phyloP scores from a whole-genome alignment of 2,329 filamentous ascomycete genomes.

The Cytospora chrysosperma region DNA sequence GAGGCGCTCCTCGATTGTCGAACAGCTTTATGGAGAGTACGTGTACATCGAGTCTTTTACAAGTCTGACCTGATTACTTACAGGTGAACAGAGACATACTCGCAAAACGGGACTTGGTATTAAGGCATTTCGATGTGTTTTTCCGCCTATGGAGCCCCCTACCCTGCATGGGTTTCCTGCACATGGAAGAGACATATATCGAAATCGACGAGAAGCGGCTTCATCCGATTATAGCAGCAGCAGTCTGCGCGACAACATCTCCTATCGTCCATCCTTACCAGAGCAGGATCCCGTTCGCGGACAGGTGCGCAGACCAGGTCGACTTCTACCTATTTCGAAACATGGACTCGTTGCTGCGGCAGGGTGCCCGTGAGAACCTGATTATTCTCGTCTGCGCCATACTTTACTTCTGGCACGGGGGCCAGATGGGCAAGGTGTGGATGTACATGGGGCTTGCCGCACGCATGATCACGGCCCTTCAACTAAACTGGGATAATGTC shows the following conservation, averaged over 20 bases:
- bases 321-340: constrained; percentile 42
- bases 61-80: neutral
- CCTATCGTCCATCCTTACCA: constrained; percentile 37
- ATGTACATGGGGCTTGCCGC: constrained; percentile 39
- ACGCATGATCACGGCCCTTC: constrained; percentile 39
- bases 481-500: constrained; percentile 40
- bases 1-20: constrained; percentile 1
- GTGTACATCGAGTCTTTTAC: neutral
- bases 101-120: constrained; percentile 36
- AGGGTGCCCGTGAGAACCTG: constrained; percentile 26
- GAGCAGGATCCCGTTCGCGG: constrained; percentile 36
- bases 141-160: constrained; percentile 40
- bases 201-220: constrained; percentile 39
- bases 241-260: constrained; percentile 40
- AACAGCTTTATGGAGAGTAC: constrained; percentile 12
- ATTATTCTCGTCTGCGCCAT: constrained; percentile 38
- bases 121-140: constrained; percentile 40
- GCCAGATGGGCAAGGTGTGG: constrained; percentile 41
- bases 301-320: constrained; percentile 39
- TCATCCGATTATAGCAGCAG: constrained; percentile 37
- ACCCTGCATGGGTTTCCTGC: constrained; percentile 41
- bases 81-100: constrained; percentile 32
- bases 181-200: constrained; percentile 36
- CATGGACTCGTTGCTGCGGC: constrained; percentile 39
- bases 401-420: constrained; percentile 38